phyloP scores from a whole-genome alignment of 257 asterid genomes.

The Solanum lycopersicoides region DNA sequence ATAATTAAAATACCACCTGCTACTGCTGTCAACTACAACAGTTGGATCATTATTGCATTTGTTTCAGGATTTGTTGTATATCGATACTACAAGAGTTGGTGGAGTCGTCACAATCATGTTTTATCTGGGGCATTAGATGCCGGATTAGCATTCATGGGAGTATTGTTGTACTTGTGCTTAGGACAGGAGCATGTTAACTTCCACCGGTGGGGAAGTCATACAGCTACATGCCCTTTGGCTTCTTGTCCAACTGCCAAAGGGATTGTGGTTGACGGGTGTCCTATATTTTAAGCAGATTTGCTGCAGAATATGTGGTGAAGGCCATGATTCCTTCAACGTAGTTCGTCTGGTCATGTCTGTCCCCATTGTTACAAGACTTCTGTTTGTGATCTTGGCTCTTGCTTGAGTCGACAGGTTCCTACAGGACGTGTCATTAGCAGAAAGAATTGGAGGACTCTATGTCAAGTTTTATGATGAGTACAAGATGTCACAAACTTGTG shows the following conservation, averaged over 20 bases:
- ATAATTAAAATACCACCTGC: conserved; percentile 82
- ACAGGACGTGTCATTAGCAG: conserved; percentile 6
- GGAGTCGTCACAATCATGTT: conserved; percentile 76
- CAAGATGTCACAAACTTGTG: not conserved
- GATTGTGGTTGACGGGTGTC: conserved; percentile 67
- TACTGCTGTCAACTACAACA: conserved; percentile 73
- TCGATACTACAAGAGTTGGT: conserved; percentile 56
- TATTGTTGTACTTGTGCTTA: conserved; percentile 55
- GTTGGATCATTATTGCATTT: conserved; percentile 77
- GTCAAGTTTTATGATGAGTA: not conserved
- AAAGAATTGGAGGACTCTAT: conserved; percentile 1
- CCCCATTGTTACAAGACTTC: conserved; percentile 12
- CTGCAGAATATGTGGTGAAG: not conserved
- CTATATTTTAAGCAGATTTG: conserved; percentile 20
- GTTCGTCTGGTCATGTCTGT: not conserved
- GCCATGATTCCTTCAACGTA: not conserved
- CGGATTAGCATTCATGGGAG: conserved; percentile 95
- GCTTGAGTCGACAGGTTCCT: conserved; percentile 4
- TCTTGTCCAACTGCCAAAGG: conserved; percentile 85
- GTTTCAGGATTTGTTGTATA: conserved; percentile 62
- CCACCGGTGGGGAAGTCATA: conserved; percentile 83
- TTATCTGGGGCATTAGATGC: conserved; percentile 89
- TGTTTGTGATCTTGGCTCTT: conserved; percentile 10
- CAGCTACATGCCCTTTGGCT: conserved; percentile 78
- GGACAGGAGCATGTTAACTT: conserved; percentile 55